Evolutionary conservation across 306 rosid species (phyloP).

Genomic region (Cucurbita ficifolia): DNA sequence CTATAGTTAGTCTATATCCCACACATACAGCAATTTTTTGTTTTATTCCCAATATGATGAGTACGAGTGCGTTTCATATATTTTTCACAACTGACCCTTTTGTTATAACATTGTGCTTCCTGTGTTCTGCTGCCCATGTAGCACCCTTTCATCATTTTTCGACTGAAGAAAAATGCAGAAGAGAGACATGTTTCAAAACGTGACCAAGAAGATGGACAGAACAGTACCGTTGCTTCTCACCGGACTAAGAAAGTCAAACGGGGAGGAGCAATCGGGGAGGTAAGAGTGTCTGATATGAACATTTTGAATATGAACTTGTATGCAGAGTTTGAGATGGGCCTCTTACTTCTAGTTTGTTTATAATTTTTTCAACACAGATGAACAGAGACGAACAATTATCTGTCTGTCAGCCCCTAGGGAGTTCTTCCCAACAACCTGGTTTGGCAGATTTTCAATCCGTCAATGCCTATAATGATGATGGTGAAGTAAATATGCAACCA

Average conservation of each 20-base stretch:
- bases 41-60: not conserved
- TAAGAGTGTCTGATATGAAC: constrained; percentile 14
- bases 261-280: constrained; percentile 9
- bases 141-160: constrained; percentile 37
- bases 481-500: not conserved
- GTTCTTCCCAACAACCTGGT: not conserved
- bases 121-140: constrained; percentile 11
- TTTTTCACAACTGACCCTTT: not conserved
- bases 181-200: not conserved
- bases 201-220: constrained; percentile 23
- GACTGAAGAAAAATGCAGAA: constrained; percentile 19
- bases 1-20: too few relatives aligned
- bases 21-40: not conserved
- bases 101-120: not conserved
- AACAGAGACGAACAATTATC: not conserved
- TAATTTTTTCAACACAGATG: not conserved
- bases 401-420: not conserved
- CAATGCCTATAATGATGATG: not conserved
- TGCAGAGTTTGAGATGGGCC: too few relatives aligned
- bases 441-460: not conserved
- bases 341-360: not conserved
- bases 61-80: not conserved
- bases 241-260: not conserved
- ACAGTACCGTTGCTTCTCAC: constrained; percentile 3
- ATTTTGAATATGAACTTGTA: too few relatives aligned